Conservation (phyloP, 2,329 filamentous ascomycete genomes). For the Hymenoscyphus salicellus region DNA sequence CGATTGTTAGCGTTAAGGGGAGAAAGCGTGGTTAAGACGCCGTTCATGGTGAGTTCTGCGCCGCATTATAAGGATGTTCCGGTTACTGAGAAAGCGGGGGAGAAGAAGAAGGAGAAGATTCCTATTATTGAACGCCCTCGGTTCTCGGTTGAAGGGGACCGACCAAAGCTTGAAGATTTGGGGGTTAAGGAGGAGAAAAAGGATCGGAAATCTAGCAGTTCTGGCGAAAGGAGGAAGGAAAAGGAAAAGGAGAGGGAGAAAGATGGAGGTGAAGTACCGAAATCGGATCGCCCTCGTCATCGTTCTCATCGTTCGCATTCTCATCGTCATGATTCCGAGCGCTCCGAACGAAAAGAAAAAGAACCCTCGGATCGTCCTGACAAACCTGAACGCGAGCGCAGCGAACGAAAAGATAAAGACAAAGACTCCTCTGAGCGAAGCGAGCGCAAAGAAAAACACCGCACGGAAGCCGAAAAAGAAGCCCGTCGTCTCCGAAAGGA, state of each 20-base stretch:
- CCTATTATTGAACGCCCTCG: constrained; percentile 24
- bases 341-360: constrained; percentile 18
- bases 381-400: background rate
- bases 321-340: constrained; percentile 16
- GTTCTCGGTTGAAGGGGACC: constrained; percentile 23
- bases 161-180: constrained; percentile 4
- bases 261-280: background rate
- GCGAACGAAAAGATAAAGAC: background rate
- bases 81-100: background rate
- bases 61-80: constrained; percentile 26
- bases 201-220: constrained; percentile 6
- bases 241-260: constrained; percentile 8
- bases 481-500: constrained; percentile 25
- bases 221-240: constrained; percentile 1
- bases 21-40: constrained; percentile 29
- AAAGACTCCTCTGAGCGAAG: constrained; percentile 13
- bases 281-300: constrained; percentile 11
- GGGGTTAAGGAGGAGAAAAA: background rate
- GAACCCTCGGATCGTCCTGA: constrained; percentile 18
- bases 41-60: constrained; percentile 26
- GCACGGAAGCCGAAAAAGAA: constrained; percentile 28
- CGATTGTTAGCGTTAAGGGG: constrained; percentile 26
- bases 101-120: background rate
- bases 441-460: constrained; percentile 22
- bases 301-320: constrained; percentile 18